phyloP scores from a whole-genome alignment of 345 rosid species.

The Brassica carinata region DNA sequence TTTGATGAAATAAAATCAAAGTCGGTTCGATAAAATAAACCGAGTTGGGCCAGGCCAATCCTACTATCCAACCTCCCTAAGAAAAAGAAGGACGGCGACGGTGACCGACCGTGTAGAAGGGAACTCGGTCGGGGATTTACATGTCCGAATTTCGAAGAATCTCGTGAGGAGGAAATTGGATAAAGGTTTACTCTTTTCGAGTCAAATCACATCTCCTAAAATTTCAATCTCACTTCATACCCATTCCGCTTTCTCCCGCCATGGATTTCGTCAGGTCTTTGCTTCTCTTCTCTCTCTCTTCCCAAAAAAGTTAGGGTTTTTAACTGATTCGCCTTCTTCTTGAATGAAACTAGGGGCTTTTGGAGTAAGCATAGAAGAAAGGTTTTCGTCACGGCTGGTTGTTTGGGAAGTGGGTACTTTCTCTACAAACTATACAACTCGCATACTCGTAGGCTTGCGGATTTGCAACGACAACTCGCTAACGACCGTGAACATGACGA shows the following conservation, averaged over 20 bases:
- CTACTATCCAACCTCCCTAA: background rate
- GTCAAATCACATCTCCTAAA: constrained; percentile 11
- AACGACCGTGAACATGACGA: constrained; percentile 66
- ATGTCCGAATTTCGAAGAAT: constrained; percentile 22
- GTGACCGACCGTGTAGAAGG: constrained; percentile 16
- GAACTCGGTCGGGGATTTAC: background rate
- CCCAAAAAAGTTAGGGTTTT: constrained; percentile 18
- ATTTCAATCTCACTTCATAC: background rate
- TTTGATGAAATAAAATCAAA: background rate
- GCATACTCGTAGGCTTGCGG: constrained; percentile 60
- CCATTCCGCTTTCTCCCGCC: background rate
- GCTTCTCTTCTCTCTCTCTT: background rate
- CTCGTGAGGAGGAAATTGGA: background rate
- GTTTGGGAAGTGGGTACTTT: constrained; percentile 86
- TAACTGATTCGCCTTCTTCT: constrained; percentile 3
- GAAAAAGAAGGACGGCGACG: background rate
- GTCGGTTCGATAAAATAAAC: constrained; percentile 24
- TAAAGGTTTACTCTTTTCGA: constrained; percentile 11
- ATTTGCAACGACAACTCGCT: constrained; percentile 66
- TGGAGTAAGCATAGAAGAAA: constrained; percentile 92
- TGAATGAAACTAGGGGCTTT: constrained; percentile 51
- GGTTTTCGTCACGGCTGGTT: constrained; percentile 66
- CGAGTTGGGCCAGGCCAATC: background rate
- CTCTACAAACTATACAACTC: constrained; percentile 73
- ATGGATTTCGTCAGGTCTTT: constrained; percentile 40